Evolutionary conservation across 2,329 filamentous ascomycete genomes (phyloP).

Genomic region (Triangularia verruculosa): DNA sequence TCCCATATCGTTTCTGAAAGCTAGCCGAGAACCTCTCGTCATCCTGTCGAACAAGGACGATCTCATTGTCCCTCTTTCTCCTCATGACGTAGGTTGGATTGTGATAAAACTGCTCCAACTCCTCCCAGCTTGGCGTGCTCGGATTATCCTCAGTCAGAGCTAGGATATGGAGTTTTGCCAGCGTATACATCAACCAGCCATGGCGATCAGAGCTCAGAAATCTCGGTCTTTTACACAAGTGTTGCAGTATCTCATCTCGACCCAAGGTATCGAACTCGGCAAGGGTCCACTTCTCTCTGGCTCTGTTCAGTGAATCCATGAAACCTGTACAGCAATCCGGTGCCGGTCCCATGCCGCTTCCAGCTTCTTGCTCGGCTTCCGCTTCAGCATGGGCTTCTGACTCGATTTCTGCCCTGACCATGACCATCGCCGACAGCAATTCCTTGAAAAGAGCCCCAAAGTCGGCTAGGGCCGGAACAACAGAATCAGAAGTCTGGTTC

Average conservation of each 20-base stretch:
- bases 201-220: slow-evolving; percentile 4
- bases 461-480: not conserved
- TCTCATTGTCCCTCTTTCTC: slow-evolving; percentile 1
- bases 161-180: slow-evolving; percentile 16
- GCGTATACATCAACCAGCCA: slow-evolving; percentile 16
- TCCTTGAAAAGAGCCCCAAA: slow-evolving; percentile 16
- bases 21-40: slow-evolving; percentile 12
- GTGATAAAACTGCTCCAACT: slow-evolving; percentile 12
- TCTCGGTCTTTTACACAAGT: slow-evolving; percentile 3
- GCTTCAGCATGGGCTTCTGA: not conserved
- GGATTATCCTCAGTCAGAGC: slow-evolving; percentile 8
- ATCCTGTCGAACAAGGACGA: slow-evolving; percentile 6
- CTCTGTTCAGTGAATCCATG: slow-evolving; percentile 11
- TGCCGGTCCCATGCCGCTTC: not conserved
- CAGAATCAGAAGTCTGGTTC: slow-evolving; percentile 8
- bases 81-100: slow-evolving; percentile 17
- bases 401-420: slow-evolving; percentile 17
- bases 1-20: slow-evolving; percentile 14
- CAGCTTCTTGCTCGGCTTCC: not conserved
- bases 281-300: slow-evolving; percentile 9
- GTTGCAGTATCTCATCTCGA: slow-evolving; percentile 4
- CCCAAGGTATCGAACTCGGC: slow-evolving; percentile 7
- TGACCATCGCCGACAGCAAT: slow-evolving; percentile 17
- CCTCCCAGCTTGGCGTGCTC: slow-evolving; percentile 11
- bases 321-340: slow-evolving; percentile 11